These are phyloP conservation scores for Candida manassasensis DNA, from an alignment of 805 yeast genomes.

Conservation along the genomic window DNA sequence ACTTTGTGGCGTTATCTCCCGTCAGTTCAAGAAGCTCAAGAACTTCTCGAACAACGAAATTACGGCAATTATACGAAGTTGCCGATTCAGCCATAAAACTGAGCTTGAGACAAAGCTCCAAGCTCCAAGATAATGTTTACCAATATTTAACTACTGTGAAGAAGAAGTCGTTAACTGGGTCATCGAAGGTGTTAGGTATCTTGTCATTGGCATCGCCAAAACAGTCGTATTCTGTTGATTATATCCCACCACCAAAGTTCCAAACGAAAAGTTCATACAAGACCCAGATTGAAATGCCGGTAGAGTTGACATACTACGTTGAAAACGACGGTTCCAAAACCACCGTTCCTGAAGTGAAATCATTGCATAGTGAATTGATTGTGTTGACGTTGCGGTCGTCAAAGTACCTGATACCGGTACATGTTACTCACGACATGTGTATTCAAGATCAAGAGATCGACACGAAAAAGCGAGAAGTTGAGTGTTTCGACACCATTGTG, in stretches of 20 bases:
- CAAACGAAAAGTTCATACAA: slow-evolving; percentile 13
- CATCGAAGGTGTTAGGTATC: slow-evolving; percentile 25
- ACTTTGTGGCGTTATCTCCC: slow-evolving; percentile 12
- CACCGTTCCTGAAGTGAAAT: slow-evolving; percentile 31
- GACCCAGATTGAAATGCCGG: slow-evolving; percentile 24
- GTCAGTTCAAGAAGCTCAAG: slow-evolving; percentile 15
- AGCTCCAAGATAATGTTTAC: slow-evolving; percentile 21
- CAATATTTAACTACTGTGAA: slow-evolving; percentile 29
- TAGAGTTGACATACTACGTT: slow-evolving; percentile 25
- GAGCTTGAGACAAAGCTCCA: slow-evolving; percentile 10
- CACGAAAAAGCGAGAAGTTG: slow-evolving; percentile 19
- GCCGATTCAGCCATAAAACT: slow-evolving; percentile 17
- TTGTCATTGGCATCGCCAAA: slow-evolving; percentile 35
- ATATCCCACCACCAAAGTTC: slow-evolving; percentile 29
- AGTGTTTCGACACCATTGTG: slow-evolving; percentile 30
- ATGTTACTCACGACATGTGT: slow-evolving; percentile 36
- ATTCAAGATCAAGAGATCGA: slow-evolving; percentile 30
- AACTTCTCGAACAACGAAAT: slow-evolving; percentile 13
- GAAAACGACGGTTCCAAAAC: slow-evolving; percentile 4
- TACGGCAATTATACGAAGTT: slow-evolving; percentile 29
- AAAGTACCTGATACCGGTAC: slow-evolving; percentile 35
- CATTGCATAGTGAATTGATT: slow-evolving; percentile 30
- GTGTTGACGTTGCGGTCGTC: slow-evolving; percentile 31
- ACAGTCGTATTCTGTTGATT: slow-evolving; percentile 20
- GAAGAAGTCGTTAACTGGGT: slow-evolving; percentile 32